Evolutionary conservation across 192 early-diverging fungal species (phyloP).

Genomic region (Obelidium mucronatum): DNA sequence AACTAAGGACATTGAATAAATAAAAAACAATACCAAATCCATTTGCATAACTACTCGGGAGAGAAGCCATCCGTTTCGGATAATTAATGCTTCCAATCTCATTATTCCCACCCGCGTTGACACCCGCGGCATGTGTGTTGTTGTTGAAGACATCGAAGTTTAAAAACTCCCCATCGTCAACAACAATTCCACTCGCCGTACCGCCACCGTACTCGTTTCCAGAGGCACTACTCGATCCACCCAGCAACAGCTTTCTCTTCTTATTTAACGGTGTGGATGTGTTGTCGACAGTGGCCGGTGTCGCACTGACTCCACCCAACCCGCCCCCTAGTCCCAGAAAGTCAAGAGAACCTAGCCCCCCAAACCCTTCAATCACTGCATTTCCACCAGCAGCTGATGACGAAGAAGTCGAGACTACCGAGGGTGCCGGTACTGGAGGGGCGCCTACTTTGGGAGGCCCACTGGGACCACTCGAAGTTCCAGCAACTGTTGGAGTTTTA

Average conservation of each 20-base stretch:
- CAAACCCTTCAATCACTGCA: conserved; percentile 1
- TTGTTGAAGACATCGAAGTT: background rate
- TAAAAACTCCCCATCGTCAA: conserved; percentile 18
- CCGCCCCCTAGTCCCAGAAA: conserved; percentile 1
- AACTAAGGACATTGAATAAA: background rate
- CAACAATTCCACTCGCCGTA: background rate
- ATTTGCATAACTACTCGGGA: conserved; percentile 4
- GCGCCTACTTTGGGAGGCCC: no score
- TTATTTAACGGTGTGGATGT: conserved; percentile 22
- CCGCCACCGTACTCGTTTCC: background rate
- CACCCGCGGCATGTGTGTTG: no score
- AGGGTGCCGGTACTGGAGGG: no score
- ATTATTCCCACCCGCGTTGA: background rate
- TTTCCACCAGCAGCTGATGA: background rate
- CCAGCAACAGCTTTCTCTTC: conserved; percentile 45
- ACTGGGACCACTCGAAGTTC: background rate
- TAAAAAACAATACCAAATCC: background rate
- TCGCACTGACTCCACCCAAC: background rate
- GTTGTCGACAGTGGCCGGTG: background rate
- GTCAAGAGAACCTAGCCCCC: conserved; percentile 1
- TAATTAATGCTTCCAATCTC: background rate
- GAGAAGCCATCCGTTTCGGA: conserved; percentile 19
- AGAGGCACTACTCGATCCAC: conserved; percentile 5
- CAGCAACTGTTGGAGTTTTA: background rate
- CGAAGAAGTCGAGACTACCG: no score